These are phyloP conservation scores for Coniochaeta hoffmannii DNA, from an alignment of 2,329 filamentous ascomycete genomes.

Conservation along the genomic window DNA sequence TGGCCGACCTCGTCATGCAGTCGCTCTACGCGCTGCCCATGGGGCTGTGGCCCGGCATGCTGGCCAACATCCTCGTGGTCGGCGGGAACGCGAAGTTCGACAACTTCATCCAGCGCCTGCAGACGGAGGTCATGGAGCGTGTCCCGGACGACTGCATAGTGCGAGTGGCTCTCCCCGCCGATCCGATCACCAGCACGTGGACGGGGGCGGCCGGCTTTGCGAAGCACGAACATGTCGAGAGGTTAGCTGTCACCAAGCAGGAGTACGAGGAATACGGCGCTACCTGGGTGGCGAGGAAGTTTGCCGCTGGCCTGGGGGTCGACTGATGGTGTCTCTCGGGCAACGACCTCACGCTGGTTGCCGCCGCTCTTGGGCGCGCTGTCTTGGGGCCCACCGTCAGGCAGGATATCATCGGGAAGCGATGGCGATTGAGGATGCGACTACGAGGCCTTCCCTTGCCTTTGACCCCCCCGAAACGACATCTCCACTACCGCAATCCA, in stretches of 20 bases:
- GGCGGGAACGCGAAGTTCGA: constrained; percentile 77
- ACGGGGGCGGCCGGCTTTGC: constrained; percentile 74
- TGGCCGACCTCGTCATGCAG: constrained; percentile 77
- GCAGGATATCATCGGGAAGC: too few species aligned
- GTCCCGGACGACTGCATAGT: constrained; percentile 73
- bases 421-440: too few species aligned
- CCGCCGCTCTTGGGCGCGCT: not conserved
- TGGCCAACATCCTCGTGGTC: constrained; percentile 83
- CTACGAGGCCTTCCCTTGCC: too few species aligned
- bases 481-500: too few species aligned
- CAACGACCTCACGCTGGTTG: not conserved
- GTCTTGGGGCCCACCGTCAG: too few species aligned
- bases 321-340: constrained; percentile 5
- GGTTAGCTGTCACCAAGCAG: constrained; percentile 69
- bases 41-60: constrained; percentile 74
- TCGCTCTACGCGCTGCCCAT: constrained; percentile 67
- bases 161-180: constrained; percentile 58
- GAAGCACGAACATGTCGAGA: constrained; percentile 57
- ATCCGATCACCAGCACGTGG: constrained; percentile 81
- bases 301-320: constrained; percentile 35
- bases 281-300: constrained; percentile 66
- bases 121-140: constrained; percentile 63
- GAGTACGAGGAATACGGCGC: constrained; percentile 87
- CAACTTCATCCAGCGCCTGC: constrained; percentile 74
- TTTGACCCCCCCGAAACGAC: too few species aligned